Conservation (phyloP, 2,329 filamentous ascomycete genomes). For the Colletotrichum lini region DNA sequence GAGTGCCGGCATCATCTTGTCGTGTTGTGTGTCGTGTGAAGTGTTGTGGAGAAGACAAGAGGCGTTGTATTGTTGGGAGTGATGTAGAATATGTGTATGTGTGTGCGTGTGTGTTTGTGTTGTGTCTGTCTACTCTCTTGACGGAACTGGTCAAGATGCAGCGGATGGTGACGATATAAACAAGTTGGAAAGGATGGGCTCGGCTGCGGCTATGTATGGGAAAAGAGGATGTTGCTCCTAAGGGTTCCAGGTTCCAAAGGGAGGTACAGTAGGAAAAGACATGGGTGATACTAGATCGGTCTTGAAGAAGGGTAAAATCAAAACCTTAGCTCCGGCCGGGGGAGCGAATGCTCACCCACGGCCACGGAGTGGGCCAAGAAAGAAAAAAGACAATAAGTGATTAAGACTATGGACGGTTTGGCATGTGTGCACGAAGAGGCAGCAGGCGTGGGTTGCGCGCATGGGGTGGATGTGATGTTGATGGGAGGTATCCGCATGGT, state of each 20-base stretch:
- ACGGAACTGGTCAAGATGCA: not conserved
- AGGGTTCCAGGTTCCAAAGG: constrained; percentile 50
- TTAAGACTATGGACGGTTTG: constrained; percentile 44
- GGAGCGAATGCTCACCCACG: constrained; percentile 54
- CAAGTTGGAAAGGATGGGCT: constrained; percentile 43
- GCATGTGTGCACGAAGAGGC: constrained; percentile 46
- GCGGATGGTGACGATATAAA: constrained; percentile 36
- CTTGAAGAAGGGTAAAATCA: constrained; percentile 54
- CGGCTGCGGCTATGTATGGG: constrained; percentile 48
- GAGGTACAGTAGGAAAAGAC: constrained; percentile 48
- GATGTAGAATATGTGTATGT: not conserved
- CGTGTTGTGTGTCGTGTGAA: not conserved
- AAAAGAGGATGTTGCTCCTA: constrained; percentile 41
- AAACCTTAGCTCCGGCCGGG: constrained; percentile 48
- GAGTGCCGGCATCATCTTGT: constrained; percentile 53
- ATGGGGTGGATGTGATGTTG: constrained; percentile 45
- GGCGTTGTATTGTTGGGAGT: not conserved
- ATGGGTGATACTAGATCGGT: constrained; percentile 51
- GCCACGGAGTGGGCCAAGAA: constrained; percentile 55
- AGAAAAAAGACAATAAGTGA: constrained; percentile 47
- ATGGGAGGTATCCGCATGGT: constrained; percentile 38
- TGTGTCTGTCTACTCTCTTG: not conserved
- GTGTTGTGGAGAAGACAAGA: not conserved
- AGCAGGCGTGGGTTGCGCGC: constrained; percentile 52
- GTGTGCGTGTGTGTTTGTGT: not conserved